Conservation (phyloP, 2,329 filamentous ascomycete species). For the Curvularia sp. region DNA sequence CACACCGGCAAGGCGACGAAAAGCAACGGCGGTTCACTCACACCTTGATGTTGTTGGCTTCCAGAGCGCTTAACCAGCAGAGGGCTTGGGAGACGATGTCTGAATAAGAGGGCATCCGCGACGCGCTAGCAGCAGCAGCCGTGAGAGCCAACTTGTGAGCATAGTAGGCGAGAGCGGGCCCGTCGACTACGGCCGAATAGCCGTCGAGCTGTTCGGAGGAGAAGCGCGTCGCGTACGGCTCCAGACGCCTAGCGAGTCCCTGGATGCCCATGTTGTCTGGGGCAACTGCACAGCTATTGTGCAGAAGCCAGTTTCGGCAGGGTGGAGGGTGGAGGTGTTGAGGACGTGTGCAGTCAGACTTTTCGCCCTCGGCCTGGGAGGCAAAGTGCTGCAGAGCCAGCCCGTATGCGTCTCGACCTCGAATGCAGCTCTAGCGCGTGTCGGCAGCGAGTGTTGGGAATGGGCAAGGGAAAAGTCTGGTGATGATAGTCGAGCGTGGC, state of each 20-base stretch:
- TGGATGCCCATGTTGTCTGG: constrained; percentile 44
- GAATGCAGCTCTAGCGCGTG: constrained; percentile 11
- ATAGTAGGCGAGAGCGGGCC: constrained; percentile 79
- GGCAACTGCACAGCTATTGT: background rate
- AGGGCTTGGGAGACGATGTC: constrained; percentile 64
- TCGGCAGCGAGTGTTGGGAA: constrained; percentile 14
- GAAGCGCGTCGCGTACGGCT: constrained; percentile 42
- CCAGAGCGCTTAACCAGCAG: constrained; percentile 68
- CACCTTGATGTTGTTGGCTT: constrained; percentile 66
- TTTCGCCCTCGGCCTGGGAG: background rate
- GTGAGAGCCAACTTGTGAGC: constrained; percentile 62
- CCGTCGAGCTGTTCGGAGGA: constrained; percentile 33
- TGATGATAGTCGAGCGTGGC: constrained; percentile 15
- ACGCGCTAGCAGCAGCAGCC: constrained; percentile 37
- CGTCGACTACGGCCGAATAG: constrained; percentile 67
- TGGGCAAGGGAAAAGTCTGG: constrained; percentile 21
- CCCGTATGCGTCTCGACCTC: constrained; percentile 4
- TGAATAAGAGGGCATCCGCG: constrained; percentile 58
- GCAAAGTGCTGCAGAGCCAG: background rate
- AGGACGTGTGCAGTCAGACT: background rate
- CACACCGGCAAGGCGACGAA: constrained; percentile 19
- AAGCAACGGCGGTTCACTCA: constrained; percentile 53
- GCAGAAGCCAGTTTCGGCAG: background rate
- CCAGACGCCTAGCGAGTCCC: constrained; percentile 42
- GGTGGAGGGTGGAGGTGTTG: constrained; percentile 1